A percentile compares a stretch with the other conserved stretches of the same genome.
phyloP scores from a whole-genome alignment of 345 rosid genomes.

The Aegle marmelos region DNA sequence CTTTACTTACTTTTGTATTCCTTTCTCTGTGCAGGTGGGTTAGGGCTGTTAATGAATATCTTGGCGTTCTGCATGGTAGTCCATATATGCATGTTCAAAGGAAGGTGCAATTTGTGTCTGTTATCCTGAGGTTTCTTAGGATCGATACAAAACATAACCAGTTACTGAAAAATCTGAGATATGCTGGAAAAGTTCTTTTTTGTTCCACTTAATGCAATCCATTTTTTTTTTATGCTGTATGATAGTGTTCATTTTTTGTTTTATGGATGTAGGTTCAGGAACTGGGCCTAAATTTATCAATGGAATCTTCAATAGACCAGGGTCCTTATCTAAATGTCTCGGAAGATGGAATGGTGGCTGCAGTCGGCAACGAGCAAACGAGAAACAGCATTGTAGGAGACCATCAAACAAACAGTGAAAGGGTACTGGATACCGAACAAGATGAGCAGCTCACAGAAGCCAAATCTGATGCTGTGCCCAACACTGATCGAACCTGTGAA shows the following conservation, averaged over 20 bases:
- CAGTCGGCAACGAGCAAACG: slow-evolving; percentile 40
- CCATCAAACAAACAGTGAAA: background rate
- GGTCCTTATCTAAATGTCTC: slow-evolving; percentile 61
- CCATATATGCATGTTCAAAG: slow-evolving; percentile 57
- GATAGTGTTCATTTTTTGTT: background rate
- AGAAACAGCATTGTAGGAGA: background rate
- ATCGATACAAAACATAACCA: background rate
- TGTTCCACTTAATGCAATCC: background rate
- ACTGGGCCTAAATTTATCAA: slow-evolving; percentile 16
- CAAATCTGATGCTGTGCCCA: slow-evolving; percentile 15
- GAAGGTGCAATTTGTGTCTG: slow-evolving; percentile 34
- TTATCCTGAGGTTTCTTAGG: background rate
- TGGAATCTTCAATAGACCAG: slow-evolving; percentile 57
- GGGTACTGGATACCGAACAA: slow-evolving; percentile 20
- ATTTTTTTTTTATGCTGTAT: background rate
- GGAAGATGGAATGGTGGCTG: slow-evolving; percentile 71
- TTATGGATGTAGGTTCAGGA: slow-evolving; percentile 39
- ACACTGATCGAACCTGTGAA: slow-evolving; percentile 18
- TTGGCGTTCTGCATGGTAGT: slow-evolving; percentile 56
- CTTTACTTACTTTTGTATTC: background rate
- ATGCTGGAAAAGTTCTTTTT: background rate
- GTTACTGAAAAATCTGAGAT: background rate
- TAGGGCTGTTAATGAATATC: slow-evolving; percentile 73
- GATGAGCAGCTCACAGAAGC: slow-evolving; percentile 18
- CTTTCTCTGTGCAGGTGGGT: slow-evolving; percentile 69